Evolutionary conservation across 1,139 yeast species (phyloP), one percentile per base, ranked within the genome.

Genomic region (Diutina siamensis): DNA sequence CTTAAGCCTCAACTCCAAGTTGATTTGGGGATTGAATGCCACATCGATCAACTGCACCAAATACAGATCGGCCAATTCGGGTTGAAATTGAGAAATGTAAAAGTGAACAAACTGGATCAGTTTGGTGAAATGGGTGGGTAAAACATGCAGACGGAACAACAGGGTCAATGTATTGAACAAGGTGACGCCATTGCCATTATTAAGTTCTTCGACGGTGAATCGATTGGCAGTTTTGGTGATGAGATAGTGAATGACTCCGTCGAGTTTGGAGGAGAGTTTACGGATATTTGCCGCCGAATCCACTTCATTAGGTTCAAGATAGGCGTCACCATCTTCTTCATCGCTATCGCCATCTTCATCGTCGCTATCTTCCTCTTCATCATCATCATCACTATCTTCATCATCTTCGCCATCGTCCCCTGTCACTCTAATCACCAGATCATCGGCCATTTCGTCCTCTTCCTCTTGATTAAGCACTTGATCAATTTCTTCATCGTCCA

Each of bases 101-200:
- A 92, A 92, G 57, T 89, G 62, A 36, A 89, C 66, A 59, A 84
- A 92, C 62, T 92, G 99, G 31, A 87, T 82, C 47, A 89, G 83
- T 55, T 87, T 80, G 10, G 97, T 89, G 60, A 86, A 84, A 62
- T 89, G 95, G 1, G 99, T 92, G 15, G 97, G 95, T 48, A 92
- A 67, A 42, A 92, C 76, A 54, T 85, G 94, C 3, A 87, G 74
- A 57, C 80, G 81, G 70, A 92, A 92, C 34, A 85, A 67, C 2
- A 92, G 77, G 1, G 83, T 76, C 46, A 92, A 68, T 7, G 86
- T 82, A 53, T 83, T 81, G 65, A 82, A 89, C 28, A 85, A 65
- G n/a, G 71, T 65, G n/a, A 86, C 76, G 2, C 89, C 88, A 48
- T 74, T 75, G 5, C 88, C 87, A 34, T 73, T 64, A 47, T 69